A percentile compares a stretch with the other conserved stretches of the same genome.
Evolutionary conservation across 2,329 filamentous ascomycete species (phyloP).

Genomic region (Nakataea oryzae): DNA sequence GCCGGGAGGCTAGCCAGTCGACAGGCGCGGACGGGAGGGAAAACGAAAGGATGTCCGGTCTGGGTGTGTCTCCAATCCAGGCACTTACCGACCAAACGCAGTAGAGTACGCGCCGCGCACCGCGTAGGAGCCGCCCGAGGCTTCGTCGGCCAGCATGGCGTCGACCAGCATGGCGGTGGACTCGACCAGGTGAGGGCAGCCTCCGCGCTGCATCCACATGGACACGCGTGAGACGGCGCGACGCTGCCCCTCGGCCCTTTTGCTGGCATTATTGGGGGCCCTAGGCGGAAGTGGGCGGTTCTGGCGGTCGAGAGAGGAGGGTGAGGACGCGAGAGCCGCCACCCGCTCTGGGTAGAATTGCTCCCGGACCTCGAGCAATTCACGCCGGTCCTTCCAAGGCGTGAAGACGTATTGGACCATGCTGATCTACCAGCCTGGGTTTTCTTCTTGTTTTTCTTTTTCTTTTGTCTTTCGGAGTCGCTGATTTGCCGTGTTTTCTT

Average conservation of each 20-base stretch:
- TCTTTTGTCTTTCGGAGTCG: background rate
- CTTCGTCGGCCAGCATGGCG: slow-evolving; percentile 54
- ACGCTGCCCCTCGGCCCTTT: slow-evolving; percentile 19
- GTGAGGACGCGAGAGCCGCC: slow-evolving; percentile 5
- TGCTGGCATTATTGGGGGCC: background rate
- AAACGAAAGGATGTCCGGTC: background rate
- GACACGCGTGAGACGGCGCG: slow-evolving; percentile 48
- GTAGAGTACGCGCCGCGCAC: slow-evolving; percentile 61
- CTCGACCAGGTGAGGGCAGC: slow-evolving; percentile 70
- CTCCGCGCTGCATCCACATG: slow-evolving; percentile 63
- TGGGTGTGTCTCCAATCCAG: background rate
- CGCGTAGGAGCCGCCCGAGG: slow-evolving; percentile 33
- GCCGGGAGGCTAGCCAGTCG: too few species aligned
- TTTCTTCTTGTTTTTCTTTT: background rate
- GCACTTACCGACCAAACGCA: slow-evolving; percentile 63
- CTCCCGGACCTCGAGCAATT: slow-evolving; percentile 54
- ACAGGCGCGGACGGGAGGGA: background rate
- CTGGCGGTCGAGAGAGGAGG: background rate
- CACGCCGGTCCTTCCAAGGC: slow-evolving; percentile 57
- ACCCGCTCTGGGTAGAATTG: slow-evolving; percentile 46
- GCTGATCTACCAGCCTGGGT: background rate
- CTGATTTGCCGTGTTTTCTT: too few species aligned
- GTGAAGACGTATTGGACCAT: slow-evolving; percentile 67
- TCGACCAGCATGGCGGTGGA: slow-evolving; percentile 65
- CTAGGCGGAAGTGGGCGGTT: slow-evolving; percentile 2